Conservation (phyloP, 1,139 yeast genomes). For the Pichia norvegensis region DNA sequence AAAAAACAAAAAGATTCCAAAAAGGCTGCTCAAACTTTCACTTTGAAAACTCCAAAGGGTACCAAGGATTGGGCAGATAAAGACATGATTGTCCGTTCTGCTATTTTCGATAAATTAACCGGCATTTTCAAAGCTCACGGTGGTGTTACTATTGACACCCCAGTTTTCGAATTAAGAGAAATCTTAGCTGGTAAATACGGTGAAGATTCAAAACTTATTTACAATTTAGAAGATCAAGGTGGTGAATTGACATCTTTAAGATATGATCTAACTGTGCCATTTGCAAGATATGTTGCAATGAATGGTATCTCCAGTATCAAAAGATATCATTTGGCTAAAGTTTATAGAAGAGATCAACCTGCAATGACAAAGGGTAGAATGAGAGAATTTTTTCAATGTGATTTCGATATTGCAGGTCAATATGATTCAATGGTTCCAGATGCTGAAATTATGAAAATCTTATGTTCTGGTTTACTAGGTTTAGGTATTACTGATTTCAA, state of each 20-base stretch:
- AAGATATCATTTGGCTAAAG: conserved; percentile 95
- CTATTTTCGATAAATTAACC: conserved; percentile 66
- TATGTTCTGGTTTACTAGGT: conserved; percentile 76
- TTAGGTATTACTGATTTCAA: conserved; percentile 85
- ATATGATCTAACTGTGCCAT: conserved; percentile 95
- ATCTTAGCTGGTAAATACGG: conserved; percentile 96
- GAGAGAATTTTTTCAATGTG: conserved; percentile 99
- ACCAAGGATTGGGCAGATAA: conserved; percentile 98
- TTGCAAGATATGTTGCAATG: conserved; percentile 94
- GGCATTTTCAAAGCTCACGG: conserved; percentile 86
- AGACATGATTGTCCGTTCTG: conserved; percentile 92
- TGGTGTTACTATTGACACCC: conserved; percentile 95
- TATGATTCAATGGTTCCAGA: conserved; percentile 96
- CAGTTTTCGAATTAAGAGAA: conserved; percentile 92
- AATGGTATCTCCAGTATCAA: conserved; percentile 84
- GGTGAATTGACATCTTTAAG: conserved; percentile 93
- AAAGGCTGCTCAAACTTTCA: conserved; percentile 32
- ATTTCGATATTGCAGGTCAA: conserved; percentile 88
- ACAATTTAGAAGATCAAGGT: conserved; percentile 95
- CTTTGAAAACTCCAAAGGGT: conserved; percentile 92
- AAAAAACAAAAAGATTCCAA: conserved; percentile 7
- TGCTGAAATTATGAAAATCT: conserved; percentile 72
- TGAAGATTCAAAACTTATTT: conserved; percentile 92
- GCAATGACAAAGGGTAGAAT: conserved; percentile 99
- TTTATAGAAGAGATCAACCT: conserved; percentile 96